Evolutionary conservation across 2,329 filamentous ascomycete species (phyloP).

Genomic region (Cytospora schulzeri): DNA sequence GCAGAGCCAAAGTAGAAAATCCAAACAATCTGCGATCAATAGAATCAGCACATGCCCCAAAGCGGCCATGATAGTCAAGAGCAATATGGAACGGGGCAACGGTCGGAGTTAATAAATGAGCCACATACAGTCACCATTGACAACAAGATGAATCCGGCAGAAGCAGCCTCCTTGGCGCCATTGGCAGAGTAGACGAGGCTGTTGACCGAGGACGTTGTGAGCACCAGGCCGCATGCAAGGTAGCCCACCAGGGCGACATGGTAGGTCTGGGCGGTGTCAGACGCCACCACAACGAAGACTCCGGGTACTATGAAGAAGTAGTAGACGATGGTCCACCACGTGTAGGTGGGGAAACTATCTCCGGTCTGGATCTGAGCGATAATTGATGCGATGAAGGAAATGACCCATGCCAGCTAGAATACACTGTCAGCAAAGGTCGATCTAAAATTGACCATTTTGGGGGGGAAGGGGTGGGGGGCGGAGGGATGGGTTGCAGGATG

Average conservation of each 20-base stretch:
- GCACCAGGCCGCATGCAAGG: constrained; percentile 77
- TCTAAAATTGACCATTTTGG: constrained; percentile 16
- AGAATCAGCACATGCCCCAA: constrained; percentile 10
- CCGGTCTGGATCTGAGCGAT: constrained; percentile 62
- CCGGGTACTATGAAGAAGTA: constrained; percentile 81
- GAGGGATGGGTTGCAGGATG: constrained; percentile 6
- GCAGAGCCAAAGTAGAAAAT: constrained; percentile 98
- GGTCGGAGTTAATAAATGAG: neutral
- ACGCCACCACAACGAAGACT: constrained; percentile 79
- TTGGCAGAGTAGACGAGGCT: constrained; percentile 76
- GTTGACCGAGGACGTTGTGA: constrained; percentile 85
- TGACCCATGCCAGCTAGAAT: constrained; percentile 86
- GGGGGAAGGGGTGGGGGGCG: neutral
- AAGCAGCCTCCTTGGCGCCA: constrained; percentile 78
- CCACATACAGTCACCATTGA: constrained; percentile 87
- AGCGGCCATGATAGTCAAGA: neutral
- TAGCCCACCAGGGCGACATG: constrained; percentile 91
- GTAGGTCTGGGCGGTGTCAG: constrained; percentile 83
- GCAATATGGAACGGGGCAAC: neutral
- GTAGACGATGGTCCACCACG: constrained; percentile 90
- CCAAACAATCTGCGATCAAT: constrained; percentile 78
- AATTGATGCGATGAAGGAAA: constrained; percentile 85
- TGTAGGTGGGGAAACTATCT: constrained; percentile 74
- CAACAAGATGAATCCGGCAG: constrained; percentile 89
- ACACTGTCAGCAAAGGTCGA: constrained; percentile 29